Conservation (phyloP, 129 eudicot genomes). For the carrot (Daucus carota) region DH1_v3.0 NC_030386.2:37369501-37370000, state of each 20-base stretch:
- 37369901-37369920: not conserved
- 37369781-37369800: not conserved
- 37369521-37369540: constrained; percentile 98
- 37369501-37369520: constrained; percentile 84
- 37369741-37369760: not conserved
- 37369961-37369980: not conserved
- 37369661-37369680: not conserved
- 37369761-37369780: not conserved
- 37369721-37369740: constrained; percentile 1
- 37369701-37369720: not conserved
- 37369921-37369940: not conserved
- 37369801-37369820: not conserved
- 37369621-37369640: not conserved
- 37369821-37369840: not conserved
- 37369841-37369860: not conserved
- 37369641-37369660: not conserved
- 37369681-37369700: not conserved
- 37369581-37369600: constrained; percentile 94
- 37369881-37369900: not conserved
- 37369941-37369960: not conserved
- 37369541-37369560: constrained; percentile 99
- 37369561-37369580: constrained; percentile 93
- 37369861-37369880: not conserved
- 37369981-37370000: not conserved
- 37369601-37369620: constrained; percentile 4